Percentiles rank a stretch among this genome's conserved stretches.
These are phyloP conservation scores for Perilla frutescens DNA, from an alignment of 257 asterid species.

Conservation along the genomic window DNA sequence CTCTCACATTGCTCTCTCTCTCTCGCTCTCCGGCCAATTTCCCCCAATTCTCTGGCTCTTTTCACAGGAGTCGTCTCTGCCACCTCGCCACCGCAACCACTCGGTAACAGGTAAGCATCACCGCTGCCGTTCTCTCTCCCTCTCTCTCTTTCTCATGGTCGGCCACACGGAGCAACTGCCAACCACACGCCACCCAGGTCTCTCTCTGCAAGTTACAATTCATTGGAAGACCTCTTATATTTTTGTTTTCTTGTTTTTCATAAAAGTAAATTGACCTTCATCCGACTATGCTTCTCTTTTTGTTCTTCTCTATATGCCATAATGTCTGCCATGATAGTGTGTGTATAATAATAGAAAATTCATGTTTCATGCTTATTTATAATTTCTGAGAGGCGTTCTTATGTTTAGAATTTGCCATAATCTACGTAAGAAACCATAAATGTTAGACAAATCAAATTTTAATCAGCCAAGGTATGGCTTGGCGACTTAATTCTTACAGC, in stretches of 20 bases:
- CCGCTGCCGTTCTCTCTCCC: too few relatives aligned
- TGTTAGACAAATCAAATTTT: background rate
- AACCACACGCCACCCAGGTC: too few relatives aligned
- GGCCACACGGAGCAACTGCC: too few relatives aligned
- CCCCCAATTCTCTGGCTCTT: too few relatives aligned
- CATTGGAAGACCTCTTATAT: background rate
- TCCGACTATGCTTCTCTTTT: background rate
- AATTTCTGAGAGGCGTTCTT: background rate
- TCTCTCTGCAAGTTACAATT: background rate
- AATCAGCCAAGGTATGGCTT: slow-evolving; percentile 8
- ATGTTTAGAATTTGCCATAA: background rate
- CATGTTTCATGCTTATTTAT: background rate
- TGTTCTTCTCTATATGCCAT: background rate
- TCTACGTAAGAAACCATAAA: background rate
- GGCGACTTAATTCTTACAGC: slow-evolving; percentile 8
- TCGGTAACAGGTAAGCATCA: too few relatives aligned
- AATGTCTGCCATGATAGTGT: background rate
- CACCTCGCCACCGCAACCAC: too few relatives aligned
- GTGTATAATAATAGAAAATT: background rate
- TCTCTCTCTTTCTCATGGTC: too few relatives aligned
- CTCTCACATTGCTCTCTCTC: too few relatives aligned
- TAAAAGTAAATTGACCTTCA: slow-evolving; percentile 3
- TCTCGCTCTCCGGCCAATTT: too few relatives aligned
- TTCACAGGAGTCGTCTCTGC: too few relatives aligned
- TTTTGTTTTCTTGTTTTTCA: background rate